Conservation (phyloP, 2,329 filamentous ascomycete genomes). For the Pochonia chlamydosporia region DNA sequence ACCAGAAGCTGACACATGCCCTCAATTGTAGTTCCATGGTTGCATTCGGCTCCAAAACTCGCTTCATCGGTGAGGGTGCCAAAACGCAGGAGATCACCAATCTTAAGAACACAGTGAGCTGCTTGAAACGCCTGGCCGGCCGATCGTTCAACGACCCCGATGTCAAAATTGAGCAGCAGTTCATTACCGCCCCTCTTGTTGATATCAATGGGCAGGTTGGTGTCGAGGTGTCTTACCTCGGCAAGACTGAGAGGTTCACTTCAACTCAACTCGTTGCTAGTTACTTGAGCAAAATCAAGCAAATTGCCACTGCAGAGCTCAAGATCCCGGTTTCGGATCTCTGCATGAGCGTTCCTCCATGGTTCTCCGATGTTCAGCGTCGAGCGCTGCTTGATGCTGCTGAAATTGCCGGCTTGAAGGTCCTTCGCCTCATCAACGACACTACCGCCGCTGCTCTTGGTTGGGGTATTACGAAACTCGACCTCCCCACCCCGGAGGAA, state of each 20-base stretch:
- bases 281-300: constrained; percentile 92
- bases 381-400: constrained; percentile 83
- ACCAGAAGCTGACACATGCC: background rate
- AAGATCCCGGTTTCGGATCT: constrained; percentile 88
- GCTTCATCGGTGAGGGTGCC: constrained; percentile 89
- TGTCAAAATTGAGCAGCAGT: constrained; percentile 87
- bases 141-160: constrained; percentile 85
- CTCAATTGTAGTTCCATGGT: constrained; percentile 70
- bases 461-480: constrained; percentile 96
- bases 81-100: constrained; percentile 99
- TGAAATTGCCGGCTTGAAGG: constrained; percentile 88
- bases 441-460: constrained; percentile 93
- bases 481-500: constrained; percentile 83
- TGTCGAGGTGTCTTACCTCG: constrained; percentile 86
- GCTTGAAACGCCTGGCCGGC: constrained; percentile 86
- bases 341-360: constrained; percentile 89
- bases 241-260: constrained; percentile 94
- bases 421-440: constrained; percentile 94
- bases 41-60: constrained; percentile 87
- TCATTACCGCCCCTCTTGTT: constrained; percentile 76
- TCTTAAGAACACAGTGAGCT: constrained; percentile 96
- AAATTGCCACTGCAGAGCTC: constrained; percentile 79
- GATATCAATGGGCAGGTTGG: constrained; percentile 93
- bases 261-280: constrained; percentile 90
- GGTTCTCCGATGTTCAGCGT: constrained; percentile 95